These are phyloP conservation scores for Intubia oerlemansii DNA, from an alignment of 2,329 filamentous ascomycete genomes.

Conservation along the genomic window DNA sequence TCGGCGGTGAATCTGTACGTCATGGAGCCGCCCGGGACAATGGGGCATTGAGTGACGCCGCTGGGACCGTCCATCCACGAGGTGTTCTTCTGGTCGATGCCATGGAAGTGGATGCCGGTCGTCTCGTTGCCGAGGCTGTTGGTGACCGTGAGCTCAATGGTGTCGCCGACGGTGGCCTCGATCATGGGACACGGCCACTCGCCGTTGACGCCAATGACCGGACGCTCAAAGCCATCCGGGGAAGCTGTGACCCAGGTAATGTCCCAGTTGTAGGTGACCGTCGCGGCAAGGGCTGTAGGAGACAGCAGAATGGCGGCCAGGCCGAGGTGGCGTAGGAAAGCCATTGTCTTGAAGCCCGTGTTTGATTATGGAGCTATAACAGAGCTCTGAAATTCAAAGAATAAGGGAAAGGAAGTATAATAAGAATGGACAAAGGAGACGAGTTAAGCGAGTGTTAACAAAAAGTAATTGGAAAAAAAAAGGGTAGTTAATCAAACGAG, in stretches of 20 bases:
- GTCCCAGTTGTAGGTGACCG: constrained; percentile 17
- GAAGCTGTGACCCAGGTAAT: constrained; percentile 18
- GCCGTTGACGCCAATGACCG: constrained; percentile 33
- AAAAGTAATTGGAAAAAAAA: too few relatives aligned
- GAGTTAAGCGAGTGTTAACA: too few relatives aligned
- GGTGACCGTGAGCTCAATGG: constrained; percentile 23
- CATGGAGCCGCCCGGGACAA: constrained; percentile 28
- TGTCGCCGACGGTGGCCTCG: constrained; percentile 28
- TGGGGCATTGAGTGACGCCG: constrained; percentile 30
- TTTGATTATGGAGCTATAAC: background rate
- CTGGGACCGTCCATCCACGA: constrained; percentile 36
- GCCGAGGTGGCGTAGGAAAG: too few relatives aligned
- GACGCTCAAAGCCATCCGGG: constrained; percentile 16
- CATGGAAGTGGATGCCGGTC: constrained; percentile 35
- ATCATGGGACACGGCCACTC: constrained; percentile 38
- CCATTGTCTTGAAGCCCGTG: too few relatives aligned
- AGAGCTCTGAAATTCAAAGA: background rate
- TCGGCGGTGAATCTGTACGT: constrained; percentile 28
- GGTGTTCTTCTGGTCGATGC: constrained; percentile 30
- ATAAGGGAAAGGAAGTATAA: background rate
- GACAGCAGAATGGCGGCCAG: constrained; percentile 8
- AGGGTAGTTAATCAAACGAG: too few relatives aligned
- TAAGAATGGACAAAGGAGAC: too few relatives aligned
- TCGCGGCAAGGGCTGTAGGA: constrained; percentile 11
- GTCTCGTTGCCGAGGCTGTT: constrained; percentile 31